phyloP scores from a whole-genome alignment of 352 stramenopile genomes.

The Poterioochromonas sp. region DNA sequence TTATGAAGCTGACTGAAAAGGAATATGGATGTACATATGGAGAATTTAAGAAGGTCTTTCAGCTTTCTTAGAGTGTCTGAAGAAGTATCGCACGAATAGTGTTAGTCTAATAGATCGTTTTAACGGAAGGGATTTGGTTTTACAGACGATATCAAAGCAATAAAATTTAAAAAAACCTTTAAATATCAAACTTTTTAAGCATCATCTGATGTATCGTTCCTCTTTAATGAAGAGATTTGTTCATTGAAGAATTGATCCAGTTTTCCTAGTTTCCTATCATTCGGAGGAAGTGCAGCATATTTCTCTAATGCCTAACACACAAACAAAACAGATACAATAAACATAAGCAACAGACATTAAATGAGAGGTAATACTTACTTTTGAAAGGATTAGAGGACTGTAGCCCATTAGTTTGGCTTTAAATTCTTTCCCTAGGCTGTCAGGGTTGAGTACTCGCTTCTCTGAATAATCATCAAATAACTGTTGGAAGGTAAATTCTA shows the following conservation, averaged over 20 bases:
- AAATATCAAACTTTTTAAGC: too few species aligned
- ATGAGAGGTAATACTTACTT: background rate
- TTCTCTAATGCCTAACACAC: background rate
- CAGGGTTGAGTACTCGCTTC: background rate
- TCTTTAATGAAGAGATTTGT: too few species aligned
- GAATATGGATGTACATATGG: too few species aligned
- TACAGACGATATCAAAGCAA: too few species aligned
- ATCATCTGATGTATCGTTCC: too few species aligned
- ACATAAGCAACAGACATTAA: background rate
- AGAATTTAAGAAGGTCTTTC: too few species aligned
- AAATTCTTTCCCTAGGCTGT: background rate
- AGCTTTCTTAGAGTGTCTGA: too few species aligned
- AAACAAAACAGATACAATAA: background rate
- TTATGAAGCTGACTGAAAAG: too few species aligned
- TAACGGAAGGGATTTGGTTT: too few species aligned
- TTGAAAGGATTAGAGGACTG: background rate
- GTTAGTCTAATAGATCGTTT: too few species aligned
- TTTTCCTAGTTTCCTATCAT: background rate
- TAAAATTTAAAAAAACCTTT: too few species aligned
- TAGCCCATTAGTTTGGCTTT: background rate
- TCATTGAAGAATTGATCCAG: background rate
- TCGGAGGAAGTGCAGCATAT: background rate
- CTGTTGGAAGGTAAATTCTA: background rate
- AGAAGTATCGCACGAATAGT: too few species aligned
- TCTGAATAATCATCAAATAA: background rate